Evolutionary conservation across 257 asterid genomes (phyloP), one percentile per base, ranked within the genome.

Genomic region (Ballota nigra): DNA sequence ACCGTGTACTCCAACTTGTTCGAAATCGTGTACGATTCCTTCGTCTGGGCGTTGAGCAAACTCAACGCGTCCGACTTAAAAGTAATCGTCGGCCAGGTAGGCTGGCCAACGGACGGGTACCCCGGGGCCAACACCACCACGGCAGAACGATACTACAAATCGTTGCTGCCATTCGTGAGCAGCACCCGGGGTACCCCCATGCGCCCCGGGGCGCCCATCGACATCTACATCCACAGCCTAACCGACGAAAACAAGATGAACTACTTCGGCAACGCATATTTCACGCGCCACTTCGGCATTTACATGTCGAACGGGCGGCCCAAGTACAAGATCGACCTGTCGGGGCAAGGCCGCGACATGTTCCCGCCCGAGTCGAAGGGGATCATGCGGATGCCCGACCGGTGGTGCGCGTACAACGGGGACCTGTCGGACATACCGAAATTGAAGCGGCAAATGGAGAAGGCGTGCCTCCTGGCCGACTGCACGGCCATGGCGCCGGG

Each of bases 51-150:
- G 3, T 28, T 83, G n/a, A 63, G 0, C n/a, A 81, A 80, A 22
- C 33, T 26, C 13, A 81, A 82, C 2, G 68, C 11, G 0, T 31
- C 64, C 0, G 59, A 64, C 53, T 6, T 74, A 12, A 45, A 76
- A 6, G 26, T 85, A 8, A 33, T 79, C 2, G 62, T 85, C 1
- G 73, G 83, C 10, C 74, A 66, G 22, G 19, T 81, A 33, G 87
- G 90, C 0, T 87, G 88, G 88, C 91, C 91, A 1, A 85, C 87
- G 0, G 88, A 87, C 12, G 86, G 89, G 7, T 45, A 4, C 55
- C 9, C 1, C 2, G 36, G 62, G 2, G 89, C 86, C 2, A 73
- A 18, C 22, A 1, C 52, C 15, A 1, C 47, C 2, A 8, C 8
- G 1, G 85, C 88, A 0, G 85, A 83, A n/a, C n/a, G n/a, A n/a